Evolutionary conservation across 768 basidiomycete genomes (phyloP).

Genomic region (Suillus subaureus): DNA sequence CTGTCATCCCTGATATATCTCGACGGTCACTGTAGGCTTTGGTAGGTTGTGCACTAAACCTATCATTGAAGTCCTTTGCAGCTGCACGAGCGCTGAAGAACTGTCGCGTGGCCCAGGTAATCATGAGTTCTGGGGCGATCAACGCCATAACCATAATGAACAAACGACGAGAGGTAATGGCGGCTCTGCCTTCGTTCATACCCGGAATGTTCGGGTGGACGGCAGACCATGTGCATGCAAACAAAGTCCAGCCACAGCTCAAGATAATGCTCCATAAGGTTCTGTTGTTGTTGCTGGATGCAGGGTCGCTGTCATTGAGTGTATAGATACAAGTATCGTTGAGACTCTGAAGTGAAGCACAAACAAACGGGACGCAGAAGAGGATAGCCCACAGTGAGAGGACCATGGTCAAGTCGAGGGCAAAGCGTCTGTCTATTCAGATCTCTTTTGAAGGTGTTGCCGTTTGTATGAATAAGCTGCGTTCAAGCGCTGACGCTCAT

Average conservation of each 20-base stretch:
- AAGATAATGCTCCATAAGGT: no score
- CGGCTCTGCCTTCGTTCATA: slow-evolving; percentile 13
- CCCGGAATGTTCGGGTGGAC: slow-evolving; percentile 32
- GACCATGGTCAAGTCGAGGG: neutral
- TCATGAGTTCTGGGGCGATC: slow-evolving; percentile 31
- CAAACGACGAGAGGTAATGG: slow-evolving; percentile 12
- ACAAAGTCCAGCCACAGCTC: no score
- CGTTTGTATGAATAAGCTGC: neutral
- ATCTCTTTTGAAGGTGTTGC: neutral
- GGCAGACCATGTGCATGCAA: no score
- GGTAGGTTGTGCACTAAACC: no score
- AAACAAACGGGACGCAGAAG: neutral
- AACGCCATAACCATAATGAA: slow-evolving; percentile 25
- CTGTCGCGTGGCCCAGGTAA: slow-evolving; percentile 29
- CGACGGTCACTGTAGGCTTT: no score
- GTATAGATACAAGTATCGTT: no score
- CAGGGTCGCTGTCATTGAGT: no score
- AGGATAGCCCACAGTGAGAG: neutral
- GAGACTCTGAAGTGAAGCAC: no score
- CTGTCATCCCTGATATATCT: no score
- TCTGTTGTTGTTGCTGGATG: no score
- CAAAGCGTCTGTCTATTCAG: neutral
- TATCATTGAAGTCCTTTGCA: no score
- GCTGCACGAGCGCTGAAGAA: no score
- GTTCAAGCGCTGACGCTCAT: neutral